Base-by-base conservation (phyloP, 345 rosid genomes). In the Rhodamnia rubescens region DNA sequence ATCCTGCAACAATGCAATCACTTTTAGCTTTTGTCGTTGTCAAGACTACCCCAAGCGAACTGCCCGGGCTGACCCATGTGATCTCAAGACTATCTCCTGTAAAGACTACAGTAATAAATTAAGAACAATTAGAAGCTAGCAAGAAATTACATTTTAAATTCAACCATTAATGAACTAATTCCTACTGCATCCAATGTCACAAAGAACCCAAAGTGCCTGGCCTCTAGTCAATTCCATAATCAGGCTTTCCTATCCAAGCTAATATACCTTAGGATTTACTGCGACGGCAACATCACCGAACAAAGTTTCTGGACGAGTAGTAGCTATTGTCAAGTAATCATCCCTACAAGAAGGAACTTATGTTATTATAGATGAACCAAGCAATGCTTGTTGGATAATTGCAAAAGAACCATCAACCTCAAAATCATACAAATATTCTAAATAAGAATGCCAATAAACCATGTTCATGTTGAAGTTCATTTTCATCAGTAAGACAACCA, bases 241-340 rank as follows among this genome's bases (percentile, higher is more conserved):
- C 44, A 32, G 75, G 75, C 75, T 64, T 64, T 32, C 22, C 75
- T 64, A 32, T 29, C 6, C 11, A 52, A 52, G 80, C 42, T 26
- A 74, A 15, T 24, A 14, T 56, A 97, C 99, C 96, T 93, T 85
- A 85, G 99, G 99, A 93, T 97, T 90, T 87, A 97, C 99, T 40
- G 99, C 98, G 69, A 97, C 53, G 49, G 99, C 99, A 55, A 95
- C 99, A 88, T 97, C 99, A 86, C 97, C 99, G 90, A 97, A 97
- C 87, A 97, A 88, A 85, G 99, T 97, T 92, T 97, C 99, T 49
- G 99, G 99, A 64, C 99, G 95, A 24, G 99, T 97, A 55, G 99
- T 97, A 87, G 99, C 98, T 86, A 97, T 88, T 24, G 95, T 97
- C 89, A 97, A 90, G 88, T 92, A 97, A 87, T 95, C 99, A 91